These are phyloP conservation scores for Sporothrix schenckii DNA, from an alignment of 2,329 filamentous ascomycete genomes.

Conservation along the genomic window DNA sequence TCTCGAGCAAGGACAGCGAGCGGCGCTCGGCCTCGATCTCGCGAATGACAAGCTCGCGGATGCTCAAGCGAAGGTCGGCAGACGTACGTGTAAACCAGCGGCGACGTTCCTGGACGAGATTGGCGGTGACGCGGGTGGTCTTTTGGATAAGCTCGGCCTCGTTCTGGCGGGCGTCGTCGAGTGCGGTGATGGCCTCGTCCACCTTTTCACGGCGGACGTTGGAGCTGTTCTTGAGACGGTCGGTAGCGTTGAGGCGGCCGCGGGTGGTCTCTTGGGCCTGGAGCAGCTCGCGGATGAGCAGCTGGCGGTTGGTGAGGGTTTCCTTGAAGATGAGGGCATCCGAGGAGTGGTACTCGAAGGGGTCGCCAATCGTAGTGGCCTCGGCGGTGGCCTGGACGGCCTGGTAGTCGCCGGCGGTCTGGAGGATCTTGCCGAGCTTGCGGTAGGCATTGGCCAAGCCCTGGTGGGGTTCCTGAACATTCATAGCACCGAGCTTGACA, in stretches of 20 bases:
- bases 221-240: slow-evolving; percentile 82
- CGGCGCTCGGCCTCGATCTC: slow-evolving; percentile 95
- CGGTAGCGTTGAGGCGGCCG: slow-evolving; percentile 80
- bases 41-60: slow-evolving; percentile 89
- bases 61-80: slow-evolving; percentile 76
- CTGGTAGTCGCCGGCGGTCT: slow-evolving; percentile 92
- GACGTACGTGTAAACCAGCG: slow-evolving; percentile 89
- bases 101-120: slow-evolving; percentile 83
- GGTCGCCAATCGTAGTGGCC: slow-evolving; percentile 90
- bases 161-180: slow-evolving; percentile 82
- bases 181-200: slow-evolving; percentile 88
- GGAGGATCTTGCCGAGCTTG: slow-evolving; percentile 91
- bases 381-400: slow-evolving; percentile 95
- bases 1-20: slow-evolving; percentile 89
- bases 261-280: slow-evolving; percentile 86
- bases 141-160: slow-evolving; percentile 83
- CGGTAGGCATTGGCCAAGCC: slow-evolving; percentile 89
- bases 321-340: slow-evolving; percentile 99
- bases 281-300: slow-evolving; percentile 87
- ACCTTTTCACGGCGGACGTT: slow-evolving; percentile 93
- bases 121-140: slow-evolving; percentile 84
- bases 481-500: slow-evolving; percentile 82
- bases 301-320: slow-evolving; percentile 95
- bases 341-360: slow-evolving; percentile 90
- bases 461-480: slow-evolving; percentile 85